A percentile compares a stretch with the other conserved stretches of the same genome.
Conservation (phyloP, 78 protist genomes). For the Cavenderia fasciculata region DNA sequence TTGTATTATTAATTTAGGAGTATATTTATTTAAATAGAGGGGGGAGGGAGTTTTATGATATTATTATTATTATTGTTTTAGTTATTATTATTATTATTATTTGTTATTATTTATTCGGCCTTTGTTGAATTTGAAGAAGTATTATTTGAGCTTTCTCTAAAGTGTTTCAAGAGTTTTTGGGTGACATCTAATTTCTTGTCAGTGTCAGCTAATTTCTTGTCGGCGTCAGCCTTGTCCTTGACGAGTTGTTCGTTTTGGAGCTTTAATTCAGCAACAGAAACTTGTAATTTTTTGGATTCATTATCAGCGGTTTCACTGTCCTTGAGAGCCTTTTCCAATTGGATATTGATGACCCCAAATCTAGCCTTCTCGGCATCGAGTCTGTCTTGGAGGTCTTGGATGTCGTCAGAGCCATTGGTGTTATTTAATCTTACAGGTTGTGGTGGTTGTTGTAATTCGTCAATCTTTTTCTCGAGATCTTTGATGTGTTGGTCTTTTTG, state of each 20-base stretch:
- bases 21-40: background rate
- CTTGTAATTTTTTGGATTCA: background rate
- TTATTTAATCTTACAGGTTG: constrained; percentile 16
- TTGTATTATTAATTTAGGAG: too few relatives aligned
- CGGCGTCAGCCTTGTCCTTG: background rate
- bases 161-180: background rate
- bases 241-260: background rate
- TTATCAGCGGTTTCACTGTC: background rate
- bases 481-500: background rate
- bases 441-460: constrained; percentile 4
- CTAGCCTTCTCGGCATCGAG: constrained; percentile 57
- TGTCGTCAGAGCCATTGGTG: constrained; percentile 16
- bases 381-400: constrained; percentile 52
- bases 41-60: background rate
- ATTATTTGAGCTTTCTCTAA: background rate
- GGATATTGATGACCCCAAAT: constrained; percentile 23
- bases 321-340: background rate
- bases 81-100: background rate
- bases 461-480: background rate
- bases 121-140: background rate
- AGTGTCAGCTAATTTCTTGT: background rate
- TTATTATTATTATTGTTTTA: background rate
- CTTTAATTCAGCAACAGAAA: background rate
- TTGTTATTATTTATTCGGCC: background rate
- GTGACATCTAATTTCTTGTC: background rate